Evolutionary conservation across 108 stramenopile genomes (phyloP).

Genomic region (Cylindrotheca fusiformis): DNA sequence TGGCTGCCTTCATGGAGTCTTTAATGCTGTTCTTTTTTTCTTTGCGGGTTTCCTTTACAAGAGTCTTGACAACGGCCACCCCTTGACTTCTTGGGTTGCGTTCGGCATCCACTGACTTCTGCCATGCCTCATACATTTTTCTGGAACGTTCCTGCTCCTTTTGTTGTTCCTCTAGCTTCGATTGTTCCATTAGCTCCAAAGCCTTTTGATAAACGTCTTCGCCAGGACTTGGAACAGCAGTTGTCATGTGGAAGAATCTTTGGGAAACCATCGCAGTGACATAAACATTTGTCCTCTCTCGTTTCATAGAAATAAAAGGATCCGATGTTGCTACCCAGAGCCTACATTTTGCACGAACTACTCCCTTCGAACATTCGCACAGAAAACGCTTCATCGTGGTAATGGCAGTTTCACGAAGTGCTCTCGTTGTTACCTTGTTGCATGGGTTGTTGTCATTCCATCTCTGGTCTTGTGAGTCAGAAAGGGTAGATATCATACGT

Average conservation of each 20-base stretch:
- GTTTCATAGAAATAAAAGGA: too few relatives aligned
- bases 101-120: constrained; percentile 30
- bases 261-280: not conserved
- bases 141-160: constrained; percentile 33
- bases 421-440: too few relatives aligned
- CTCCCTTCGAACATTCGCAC: too few relatives aligned
- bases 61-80: constrained; percentile 59
- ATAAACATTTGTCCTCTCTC: too few relatives aligned
- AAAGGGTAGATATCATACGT: too few relatives aligned
- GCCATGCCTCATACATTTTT: constrained; percentile 55
- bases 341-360: too few relatives aligned
- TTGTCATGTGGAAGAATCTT: not conserved
- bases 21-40: constrained; percentile 14
- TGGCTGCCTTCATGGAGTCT: constrained; percentile 14
- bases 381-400: too few relatives aligned
- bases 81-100: constrained; percentile 42
- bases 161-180: constrained; percentile 22
- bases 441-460: too few relatives aligned
- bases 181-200: constrained; percentile 37
- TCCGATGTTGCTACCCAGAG: too few relatives aligned
- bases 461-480: too few relatives aligned
- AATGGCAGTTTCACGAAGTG: too few relatives aligned
- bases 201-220: constrained; percentile 45
- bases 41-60: constrained; percentile 57
- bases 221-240: constrained; percentile 4